A percentile compares a stretch with the other conserved stretches of the same genome.
These are phyloP conservation scores for Cryptococcus neoformans DNA, from an alignment of 1,284 basidiomycete genomes.

Conservation along the genomic window DNA sequence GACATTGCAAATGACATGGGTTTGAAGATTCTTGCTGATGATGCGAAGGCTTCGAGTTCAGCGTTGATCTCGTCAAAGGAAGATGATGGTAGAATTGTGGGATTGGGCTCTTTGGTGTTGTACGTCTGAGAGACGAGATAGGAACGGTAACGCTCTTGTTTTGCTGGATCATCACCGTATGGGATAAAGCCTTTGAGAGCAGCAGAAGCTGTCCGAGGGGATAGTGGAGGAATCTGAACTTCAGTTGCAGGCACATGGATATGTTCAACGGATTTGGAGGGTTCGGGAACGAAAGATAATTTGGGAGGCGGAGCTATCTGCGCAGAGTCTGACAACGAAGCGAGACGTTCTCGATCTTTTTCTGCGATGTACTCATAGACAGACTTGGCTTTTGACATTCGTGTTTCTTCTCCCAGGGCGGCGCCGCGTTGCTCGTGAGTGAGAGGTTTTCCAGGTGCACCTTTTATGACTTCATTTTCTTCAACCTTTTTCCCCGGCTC, in stretches of 20 bases:
- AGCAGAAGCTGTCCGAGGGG: constrained; percentile 73
- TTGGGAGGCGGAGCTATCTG: constrained; percentile 20
- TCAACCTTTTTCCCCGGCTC: constrained; percentile 50
- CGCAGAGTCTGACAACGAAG: constrained; percentile 55
- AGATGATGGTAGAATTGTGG: constrained; percentile 58
- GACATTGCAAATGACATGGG: constrained; percentile 92
- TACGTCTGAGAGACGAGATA: constrained; percentile 74
- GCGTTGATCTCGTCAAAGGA: constrained; percentile 66
- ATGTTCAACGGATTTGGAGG: background rate
- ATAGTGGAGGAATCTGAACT: constrained; percentile 59
- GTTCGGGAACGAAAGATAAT: constrained; percentile 19
- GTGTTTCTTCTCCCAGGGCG: constrained; percentile 76
- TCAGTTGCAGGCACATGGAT: constrained; percentile 24
- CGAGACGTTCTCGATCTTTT: constrained; percentile 81
- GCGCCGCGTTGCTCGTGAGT: constrained; percentile 61
- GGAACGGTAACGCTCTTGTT: constrained; percentile 79
- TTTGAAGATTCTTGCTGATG: constrained; percentile 84
- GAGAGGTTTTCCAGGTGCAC: constrained; percentile 30
- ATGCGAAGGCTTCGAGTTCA: constrained; percentile 81
- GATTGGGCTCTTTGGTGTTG: constrained; percentile 49
- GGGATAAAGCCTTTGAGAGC: constrained; percentile 88
- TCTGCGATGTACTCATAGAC: constrained; percentile 91
- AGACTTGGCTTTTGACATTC: constrained; percentile 54
- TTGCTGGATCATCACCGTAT: constrained; percentile 69
- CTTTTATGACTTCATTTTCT: constrained; percentile 26